A percentile compares a stretch with the other conserved stretches of the same genome.
Conservation (phyloP, 202 grass and related monocot genomes). For the Schoenoplectus triqueter region DNA sequence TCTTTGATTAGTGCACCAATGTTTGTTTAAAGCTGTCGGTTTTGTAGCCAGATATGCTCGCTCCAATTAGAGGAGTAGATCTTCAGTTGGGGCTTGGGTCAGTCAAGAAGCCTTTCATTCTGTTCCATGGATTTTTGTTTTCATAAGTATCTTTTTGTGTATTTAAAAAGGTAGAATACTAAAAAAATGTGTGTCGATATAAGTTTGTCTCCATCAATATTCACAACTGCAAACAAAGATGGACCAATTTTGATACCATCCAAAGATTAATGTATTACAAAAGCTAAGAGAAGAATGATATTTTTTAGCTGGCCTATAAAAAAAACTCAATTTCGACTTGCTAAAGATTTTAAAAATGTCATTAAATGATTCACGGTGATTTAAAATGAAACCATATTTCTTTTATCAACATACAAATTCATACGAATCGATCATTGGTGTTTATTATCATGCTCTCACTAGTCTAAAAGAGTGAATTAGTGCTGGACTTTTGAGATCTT, state of each 20-base stretch:
- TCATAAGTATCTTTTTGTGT: not conserved
- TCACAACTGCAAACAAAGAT: not conserved
- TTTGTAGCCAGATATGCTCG: not conserved
- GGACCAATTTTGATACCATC: not conserved
- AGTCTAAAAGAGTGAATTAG: no score
- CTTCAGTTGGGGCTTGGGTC: not conserved
- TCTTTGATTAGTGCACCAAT: not conserved
- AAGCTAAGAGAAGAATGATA: not conserved
- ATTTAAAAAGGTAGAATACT: no score
- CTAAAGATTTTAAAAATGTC: no score
- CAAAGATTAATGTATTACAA: not conserved
- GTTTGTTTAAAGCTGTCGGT: conserved; percentile 7
- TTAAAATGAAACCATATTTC: not conserved
- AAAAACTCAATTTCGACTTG: not conserved
- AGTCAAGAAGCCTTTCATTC: not conserved
- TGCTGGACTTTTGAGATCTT: no score
- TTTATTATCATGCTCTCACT: no score
- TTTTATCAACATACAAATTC: no score
- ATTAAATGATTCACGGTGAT: not conserved
- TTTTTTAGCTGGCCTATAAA: not conserved
- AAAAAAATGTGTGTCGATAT: no score
- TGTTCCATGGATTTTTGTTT: not conserved
- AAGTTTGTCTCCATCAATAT: not conserved
- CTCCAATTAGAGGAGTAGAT: not conserved
- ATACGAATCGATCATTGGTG: no score